Base-by-base conservation (phyloP, 306 rosid species). In the Nissolia schottii region DNA sequence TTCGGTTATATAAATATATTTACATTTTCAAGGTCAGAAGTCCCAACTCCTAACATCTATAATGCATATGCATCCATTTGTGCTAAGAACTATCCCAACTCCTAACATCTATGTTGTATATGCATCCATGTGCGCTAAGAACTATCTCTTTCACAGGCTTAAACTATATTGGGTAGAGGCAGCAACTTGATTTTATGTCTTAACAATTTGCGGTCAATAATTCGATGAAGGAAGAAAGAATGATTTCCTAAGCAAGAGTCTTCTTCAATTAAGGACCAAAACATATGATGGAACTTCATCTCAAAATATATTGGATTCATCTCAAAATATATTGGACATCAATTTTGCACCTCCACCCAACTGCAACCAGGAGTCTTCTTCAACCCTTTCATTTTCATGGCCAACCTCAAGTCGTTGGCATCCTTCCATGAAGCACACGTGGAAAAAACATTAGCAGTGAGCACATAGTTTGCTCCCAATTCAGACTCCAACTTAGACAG, bases 341-440 rank as follows among this genome's bases (percentile, higher is more conserved):
- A 68, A 62, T 59, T 71, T 76, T 79, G 71, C 76, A 77, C 85
- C 45, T 76, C 87, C 64, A 88, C 82, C 94, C 91, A 88, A 69
- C 91, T 88, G 75, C 85, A 76, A 28, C 91, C 94, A 20, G 89
- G 89, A 63, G 23, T 51, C 74, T 86, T 88, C 78, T 31, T 76
- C 81, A 84, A 74, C 46, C 91, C 86, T 69, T 76, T 86, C 67
- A 32, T 79, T 71, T 80, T 82, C 94, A 88, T 88, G 81, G 81
- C 76, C 13, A 80, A 43, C 56, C 91, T 79, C 81, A 84, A 73
- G 59, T 82, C 82, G 75, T 65, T 84, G 58, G 87, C 88, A 72
- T 80, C 83, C 62, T 80, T 67, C 86, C 85, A 86, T 20, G 79
- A 73, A 77, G 80, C 82, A 55, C 80, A 71, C 14, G 67, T 69